phyloP scores from a whole-genome alignment of 2,329 filamentous ascomycete genomes.

The Paecilomyces niveus region DNA sequence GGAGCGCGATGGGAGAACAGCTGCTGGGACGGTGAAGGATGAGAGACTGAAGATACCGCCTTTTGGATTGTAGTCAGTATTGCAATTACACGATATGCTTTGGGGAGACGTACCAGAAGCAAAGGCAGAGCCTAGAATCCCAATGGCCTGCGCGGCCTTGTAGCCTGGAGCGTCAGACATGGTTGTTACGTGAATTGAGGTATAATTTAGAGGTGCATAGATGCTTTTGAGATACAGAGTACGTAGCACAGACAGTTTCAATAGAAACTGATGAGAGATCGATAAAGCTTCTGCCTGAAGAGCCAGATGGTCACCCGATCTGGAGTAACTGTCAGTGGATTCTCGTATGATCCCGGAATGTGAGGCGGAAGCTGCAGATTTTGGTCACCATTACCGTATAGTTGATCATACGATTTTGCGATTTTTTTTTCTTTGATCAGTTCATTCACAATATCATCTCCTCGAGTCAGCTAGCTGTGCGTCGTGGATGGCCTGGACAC shows the following conservation, averaged over 20 bases:
- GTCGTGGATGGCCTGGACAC: no score
- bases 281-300: no score
- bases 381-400: no score
- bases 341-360: no score
- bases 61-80: constrained; percentile 2
- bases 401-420: no score
- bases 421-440: no score
- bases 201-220: neutral
- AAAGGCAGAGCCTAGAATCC: constrained; percentile 5
- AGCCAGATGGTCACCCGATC: no score
- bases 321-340: no score
- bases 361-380: no score
- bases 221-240: neutral
- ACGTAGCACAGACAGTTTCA: neutral
- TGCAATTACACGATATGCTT: neutral
- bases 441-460: no score
- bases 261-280: no score
- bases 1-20: constrained; percentile 16
- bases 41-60: constrained; percentile 23
- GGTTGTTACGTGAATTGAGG: neutral
- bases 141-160: constrained; percentile 6
- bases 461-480: no score
- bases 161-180: constrained; percentile 6
- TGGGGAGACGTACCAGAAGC: constrained; percentile 4
- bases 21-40: constrained; percentile 14